Evolutionary conservation across 2,329 filamentous ascomycete genomes (phyloP).

Genomic region (Stylonectria norvegica): DNA sequence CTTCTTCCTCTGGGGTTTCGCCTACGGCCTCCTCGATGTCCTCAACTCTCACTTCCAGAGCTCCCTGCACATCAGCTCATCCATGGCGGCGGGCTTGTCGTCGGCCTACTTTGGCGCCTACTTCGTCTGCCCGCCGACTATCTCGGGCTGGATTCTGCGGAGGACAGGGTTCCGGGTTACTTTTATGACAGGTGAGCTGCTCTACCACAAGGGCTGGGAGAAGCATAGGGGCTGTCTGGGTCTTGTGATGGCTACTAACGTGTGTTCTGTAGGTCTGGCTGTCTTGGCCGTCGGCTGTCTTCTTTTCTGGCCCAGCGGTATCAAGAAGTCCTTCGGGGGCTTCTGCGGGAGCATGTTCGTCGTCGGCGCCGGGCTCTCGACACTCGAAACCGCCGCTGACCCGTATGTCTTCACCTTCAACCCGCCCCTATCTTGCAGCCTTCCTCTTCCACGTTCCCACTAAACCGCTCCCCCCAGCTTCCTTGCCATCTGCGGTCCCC

Average conservation of each 20-base stretch:
- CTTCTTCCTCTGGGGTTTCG: slow-evolving; percentile 33
- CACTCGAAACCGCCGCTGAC: slow-evolving; percentile 54
- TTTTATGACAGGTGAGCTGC: slow-evolving; percentile 48
- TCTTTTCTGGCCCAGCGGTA: slow-evolving; percentile 55
- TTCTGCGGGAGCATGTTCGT: slow-evolving; percentile 58
- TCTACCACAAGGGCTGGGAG: too few relatives aligned
- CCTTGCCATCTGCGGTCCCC: slow-evolving; percentile 50
- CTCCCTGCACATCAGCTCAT: slow-evolving; percentile 32
- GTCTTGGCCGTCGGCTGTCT: slow-evolving; percentile 56
- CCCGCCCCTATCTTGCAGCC: neutral
- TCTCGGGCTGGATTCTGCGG: slow-evolving; percentile 48
- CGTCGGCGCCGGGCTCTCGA: slow-evolving; percentile 38
- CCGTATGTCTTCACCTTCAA: neutral
- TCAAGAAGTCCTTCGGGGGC: slow-evolving; percentile 54
- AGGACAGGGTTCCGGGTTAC: slow-evolving; percentile 57
- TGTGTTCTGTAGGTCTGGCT: slow-evolving; percentile 39
- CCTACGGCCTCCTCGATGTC: slow-evolving; percentile 31
- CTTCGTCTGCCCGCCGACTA: slow-evolving; percentile 38
- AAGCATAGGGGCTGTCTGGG: neutral
- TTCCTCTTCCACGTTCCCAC: neutral
- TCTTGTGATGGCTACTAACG: neutral
- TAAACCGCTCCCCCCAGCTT: neutral
- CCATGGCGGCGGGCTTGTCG: slow-evolving; percentile 36
- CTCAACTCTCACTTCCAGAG: slow-evolving; percentile 39
- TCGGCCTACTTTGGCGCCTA: slow-evolving; percentile 43